Evolutionary conservation across 1,139 yeast species (phyloP), one percentile per base, ranked within the genome.

Genomic region (Candida buenavistaensis): DNA sequence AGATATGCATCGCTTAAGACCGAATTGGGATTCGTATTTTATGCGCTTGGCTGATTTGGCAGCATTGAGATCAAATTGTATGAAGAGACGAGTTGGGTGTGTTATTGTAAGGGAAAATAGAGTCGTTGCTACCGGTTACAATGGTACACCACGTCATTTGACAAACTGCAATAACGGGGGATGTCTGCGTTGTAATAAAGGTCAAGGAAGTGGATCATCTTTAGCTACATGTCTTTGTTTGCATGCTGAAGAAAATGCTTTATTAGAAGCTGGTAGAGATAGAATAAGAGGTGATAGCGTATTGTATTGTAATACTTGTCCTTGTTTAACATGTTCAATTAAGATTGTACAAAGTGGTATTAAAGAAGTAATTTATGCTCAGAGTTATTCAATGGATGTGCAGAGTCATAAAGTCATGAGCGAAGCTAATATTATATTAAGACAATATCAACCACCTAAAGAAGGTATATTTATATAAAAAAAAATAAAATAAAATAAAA

Each of bases 191-290:
- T 92, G 99, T 57, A 89, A 89, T 50, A 62, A 68, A 33, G 76
- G 78, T 0, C 74, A 81, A 10, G 95, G 95, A 1, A 68, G 77
- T 22, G 82, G 81, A 1, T 64, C 72, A 3, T 62, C 57, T 1
- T 64, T 92, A 29, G 75, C 84, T 1, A 88, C 97, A 0, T 92
- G 99, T 58, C 63, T 92, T 35, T 92, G 98, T 58, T 64, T 92
- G 26, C 99, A 92, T 57, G 98, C 98, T 0, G 98, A 92, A 55
- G 99, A 92, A 51, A 92, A 94, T 57, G 98, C 98, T 0, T 66
- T 92, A 28, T 62, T 94, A 35, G 98, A 92, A 56, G 87, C 97
- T 9, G 98, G 98, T 1, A 72, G 97, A 44, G 96, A 86, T 46
- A 68, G 98, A 40, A 77, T 89, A 13, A 49, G 59, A 26, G 64